These are phyloP conservation scores for Trypanosoma cruzi DNA, from an alignment of 208 protist genomes.

Conservation along the genomic window DNA sequence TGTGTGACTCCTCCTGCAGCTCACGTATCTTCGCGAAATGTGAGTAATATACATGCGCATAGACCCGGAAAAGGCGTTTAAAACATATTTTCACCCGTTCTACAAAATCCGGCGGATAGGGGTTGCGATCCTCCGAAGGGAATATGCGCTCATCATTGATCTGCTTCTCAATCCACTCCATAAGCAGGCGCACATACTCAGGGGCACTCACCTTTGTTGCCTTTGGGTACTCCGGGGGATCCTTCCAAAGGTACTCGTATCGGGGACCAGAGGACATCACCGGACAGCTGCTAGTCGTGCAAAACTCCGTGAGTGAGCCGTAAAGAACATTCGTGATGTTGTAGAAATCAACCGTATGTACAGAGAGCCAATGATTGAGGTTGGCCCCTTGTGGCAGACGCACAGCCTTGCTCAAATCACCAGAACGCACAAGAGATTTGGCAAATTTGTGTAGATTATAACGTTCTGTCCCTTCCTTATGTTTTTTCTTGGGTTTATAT, in stretches of 20 bases:
- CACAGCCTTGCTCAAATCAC: conserved; percentile 96
- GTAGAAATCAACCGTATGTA: conserved; percentile 99
- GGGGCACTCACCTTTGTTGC: conserved; percentile 96
- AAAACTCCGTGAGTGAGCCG: conserved; percentile 99
- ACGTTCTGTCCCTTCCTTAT: conserved; percentile 94
- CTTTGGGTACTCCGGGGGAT: conserved; percentile 95
- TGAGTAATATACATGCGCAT: conserved; percentile 99
- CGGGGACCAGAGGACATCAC: conserved; percentile 96
- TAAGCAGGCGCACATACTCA: conserved; percentile 98
- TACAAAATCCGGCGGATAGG: conserved; percentile 87
- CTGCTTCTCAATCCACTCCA: conserved; percentile 98
- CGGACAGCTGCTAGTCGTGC: conserved; percentile 94
- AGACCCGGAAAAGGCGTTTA: conserved; percentile 98
- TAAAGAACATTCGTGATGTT: conserved; percentile 99
- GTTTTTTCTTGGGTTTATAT: conserved; percentile 95
- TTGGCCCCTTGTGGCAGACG: conserved; percentile 96
- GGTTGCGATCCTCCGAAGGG: conserved; percentile 92
- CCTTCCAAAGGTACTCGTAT: conserved; percentile 98
- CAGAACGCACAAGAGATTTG: conserved; percentile 79
- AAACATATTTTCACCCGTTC: conserved; percentile 96
- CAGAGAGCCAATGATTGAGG: conserved; percentile 97
- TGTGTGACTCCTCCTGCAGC: conserved; percentile 96
- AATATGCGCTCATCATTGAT: conserved; percentile 98
- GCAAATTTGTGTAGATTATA: conserved; percentile 96
- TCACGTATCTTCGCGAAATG: conserved; percentile 96